Conservation (phyloP, 2,329 filamentous ascomycete genomes). For the Paramyrothecium roridum region DNA sequence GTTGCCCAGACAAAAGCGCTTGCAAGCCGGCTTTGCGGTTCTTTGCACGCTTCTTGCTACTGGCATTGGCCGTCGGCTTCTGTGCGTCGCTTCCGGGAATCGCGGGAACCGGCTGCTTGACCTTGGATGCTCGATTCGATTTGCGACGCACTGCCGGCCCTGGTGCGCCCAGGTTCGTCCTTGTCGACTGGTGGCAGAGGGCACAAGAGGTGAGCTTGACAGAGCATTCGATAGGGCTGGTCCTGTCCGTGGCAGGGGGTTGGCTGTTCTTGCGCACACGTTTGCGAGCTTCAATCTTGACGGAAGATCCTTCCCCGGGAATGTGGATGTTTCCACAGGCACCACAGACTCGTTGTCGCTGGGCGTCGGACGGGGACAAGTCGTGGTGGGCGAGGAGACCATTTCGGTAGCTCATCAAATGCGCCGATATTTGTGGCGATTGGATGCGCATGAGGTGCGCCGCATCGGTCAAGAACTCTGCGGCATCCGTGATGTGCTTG, state of each 20-base stretch:
- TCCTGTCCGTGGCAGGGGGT: not conserved
- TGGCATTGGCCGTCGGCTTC: slow-evolving; percentile 46
- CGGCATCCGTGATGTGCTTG: slow-evolving; percentile 19
- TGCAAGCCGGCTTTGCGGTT: slow-evolving; percentile 64
- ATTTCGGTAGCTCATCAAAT: slow-evolving; percentile 54
- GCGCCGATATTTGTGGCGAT: slow-evolving; percentile 55
- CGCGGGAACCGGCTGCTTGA: slow-evolving; percentile 13
- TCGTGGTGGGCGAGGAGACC: slow-evolving; percentile 45
- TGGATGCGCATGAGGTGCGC: slow-evolving; percentile 52
- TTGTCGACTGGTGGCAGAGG: slow-evolving; percentile 41
- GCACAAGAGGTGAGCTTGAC: slow-evolving; percentile 42
- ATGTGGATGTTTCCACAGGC: slow-evolving; percentile 61
- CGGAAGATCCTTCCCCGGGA: slow-evolving; percentile 39
- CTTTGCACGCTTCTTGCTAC: slow-evolving; percentile 64
- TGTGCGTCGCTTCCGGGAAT: slow-evolving; percentile 17
- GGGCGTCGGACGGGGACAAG: slow-evolving; percentile 40
- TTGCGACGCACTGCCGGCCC: slow-evolving; percentile 19
- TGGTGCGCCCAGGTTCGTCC: slow-evolving; percentile 36
- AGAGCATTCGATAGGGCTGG: slow-evolving; percentile 11
- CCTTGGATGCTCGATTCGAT: slow-evolving; percentile 8
- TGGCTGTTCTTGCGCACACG: not conserved
- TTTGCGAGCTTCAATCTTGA: slow-evolving; percentile 32
- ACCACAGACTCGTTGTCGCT: slow-evolving; percentile 53
- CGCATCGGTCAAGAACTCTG: slow-evolving; percentile 53
- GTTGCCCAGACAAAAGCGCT: slow-evolving; percentile 55